Evolutionary conservation across 352 stramenopile species (phyloP).

Genomic region (Globisporangium splendens): DNA sequence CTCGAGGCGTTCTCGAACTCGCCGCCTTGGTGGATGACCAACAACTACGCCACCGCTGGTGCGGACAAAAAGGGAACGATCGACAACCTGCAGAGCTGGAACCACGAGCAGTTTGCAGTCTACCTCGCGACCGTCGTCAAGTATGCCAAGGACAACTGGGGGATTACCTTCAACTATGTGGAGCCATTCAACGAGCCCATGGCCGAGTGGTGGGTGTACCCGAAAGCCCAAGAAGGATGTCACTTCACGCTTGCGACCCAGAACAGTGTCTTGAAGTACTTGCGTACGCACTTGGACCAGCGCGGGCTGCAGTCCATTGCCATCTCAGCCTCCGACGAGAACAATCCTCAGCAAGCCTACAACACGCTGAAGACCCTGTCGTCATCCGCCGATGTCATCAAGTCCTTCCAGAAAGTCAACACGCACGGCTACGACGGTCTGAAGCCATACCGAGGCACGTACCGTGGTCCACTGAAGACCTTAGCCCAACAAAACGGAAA

Average conservation of each 20-base stretch:
- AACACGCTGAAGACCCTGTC: slow-evolving; percentile 31
- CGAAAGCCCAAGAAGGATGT: slow-evolving; percentile 44
- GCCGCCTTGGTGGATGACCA: slow-evolving; percentile 65
- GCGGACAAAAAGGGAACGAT: slow-evolving; percentile 26
- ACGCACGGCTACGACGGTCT: slow-evolving; percentile 51
- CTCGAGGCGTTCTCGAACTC: slow-evolving; percentile 58
- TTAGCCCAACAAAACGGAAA: slow-evolving; percentile 27
- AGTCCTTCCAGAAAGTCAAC: slow-evolving; percentile 45
- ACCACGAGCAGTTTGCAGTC: slow-evolving; percentile 38
- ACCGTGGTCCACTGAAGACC: slow-evolving; percentile 30
- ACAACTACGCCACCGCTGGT: slow-evolving; percentile 46
- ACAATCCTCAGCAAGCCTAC: slow-evolving; percentile 33
- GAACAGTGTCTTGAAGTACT: slow-evolving; percentile 31
- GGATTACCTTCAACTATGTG: slow-evolving; percentile 47
- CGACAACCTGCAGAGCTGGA: slow-evolving; percentile 51
- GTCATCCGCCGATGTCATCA: slow-evolving; percentile 18
- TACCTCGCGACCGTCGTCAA: slow-evolving; percentile 45
- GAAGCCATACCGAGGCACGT: slow-evolving; percentile 34
- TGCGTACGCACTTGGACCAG: slow-evolving; percentile 34
- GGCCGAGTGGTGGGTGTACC: slow-evolving; percentile 43
- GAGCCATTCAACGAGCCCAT: slow-evolving; percentile 63
- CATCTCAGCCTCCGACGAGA: slow-evolving; percentile 52
- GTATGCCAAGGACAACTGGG: slow-evolving; percentile 40
- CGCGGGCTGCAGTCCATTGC: slow-evolving; percentile 22
- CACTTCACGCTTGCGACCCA: slow-evolving; percentile 45